phyloP scores from a whole-genome alignment of 2,329 filamentous ascomycete species.

The Cordyceps cateniannulata region DNA sequence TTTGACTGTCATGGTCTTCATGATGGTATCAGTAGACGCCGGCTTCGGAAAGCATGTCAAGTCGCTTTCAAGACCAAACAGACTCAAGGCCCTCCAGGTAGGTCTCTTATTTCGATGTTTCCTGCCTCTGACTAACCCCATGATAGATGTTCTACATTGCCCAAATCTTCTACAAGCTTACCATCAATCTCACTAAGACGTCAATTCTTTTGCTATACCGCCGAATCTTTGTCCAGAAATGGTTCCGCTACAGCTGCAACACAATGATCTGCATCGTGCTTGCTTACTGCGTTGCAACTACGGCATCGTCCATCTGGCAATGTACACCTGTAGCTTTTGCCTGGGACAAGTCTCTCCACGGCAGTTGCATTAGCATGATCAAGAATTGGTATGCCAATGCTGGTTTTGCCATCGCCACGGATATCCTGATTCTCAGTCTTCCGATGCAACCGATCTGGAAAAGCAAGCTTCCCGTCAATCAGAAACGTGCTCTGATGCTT shows the following conservation, averaged over 20 bases:
- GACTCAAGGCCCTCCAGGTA: slow-evolving; percentile 31
- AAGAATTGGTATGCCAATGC: slow-evolving; percentile 45
- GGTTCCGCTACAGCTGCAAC: slow-evolving; percentile 38
- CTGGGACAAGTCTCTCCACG: slow-evolving; percentile 36
- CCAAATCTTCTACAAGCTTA: slow-evolving; percentile 48
- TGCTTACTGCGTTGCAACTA: slow-evolving; percentile 39
- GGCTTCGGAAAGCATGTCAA: slow-evolving; percentile 37
- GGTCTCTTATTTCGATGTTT: neutral
- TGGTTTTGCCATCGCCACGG: slow-evolving; percentile 39
- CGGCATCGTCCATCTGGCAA: slow-evolving; percentile 41
- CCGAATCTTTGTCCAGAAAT: slow-evolving; percentile 42
- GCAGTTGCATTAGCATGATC: slow-evolving; percentile 39
- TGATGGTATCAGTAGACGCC: slow-evolving; percentile 34
- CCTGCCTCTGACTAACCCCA: neutral
- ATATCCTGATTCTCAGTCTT: slow-evolving; percentile 38
- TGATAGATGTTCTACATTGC: slow-evolving; percentile 42
- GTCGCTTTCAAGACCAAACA: slow-evolving; percentile 27
- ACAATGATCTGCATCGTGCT: slow-evolving; percentile 35
- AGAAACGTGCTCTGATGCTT: slow-evolving; percentile 35
- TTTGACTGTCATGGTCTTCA: slow-evolving; percentile 29
- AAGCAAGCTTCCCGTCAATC: slow-evolving; percentile 34
- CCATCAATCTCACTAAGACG: slow-evolving; percentile 46
- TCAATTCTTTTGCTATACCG: slow-evolving; percentile 49
- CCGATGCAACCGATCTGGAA: slow-evolving; percentile 41
- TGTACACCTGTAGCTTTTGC: slow-evolving; percentile 41